Base-by-base conservation (phyloP, 495 filamentous ascomycete species). In the Ramalina peruviana region DNA sequence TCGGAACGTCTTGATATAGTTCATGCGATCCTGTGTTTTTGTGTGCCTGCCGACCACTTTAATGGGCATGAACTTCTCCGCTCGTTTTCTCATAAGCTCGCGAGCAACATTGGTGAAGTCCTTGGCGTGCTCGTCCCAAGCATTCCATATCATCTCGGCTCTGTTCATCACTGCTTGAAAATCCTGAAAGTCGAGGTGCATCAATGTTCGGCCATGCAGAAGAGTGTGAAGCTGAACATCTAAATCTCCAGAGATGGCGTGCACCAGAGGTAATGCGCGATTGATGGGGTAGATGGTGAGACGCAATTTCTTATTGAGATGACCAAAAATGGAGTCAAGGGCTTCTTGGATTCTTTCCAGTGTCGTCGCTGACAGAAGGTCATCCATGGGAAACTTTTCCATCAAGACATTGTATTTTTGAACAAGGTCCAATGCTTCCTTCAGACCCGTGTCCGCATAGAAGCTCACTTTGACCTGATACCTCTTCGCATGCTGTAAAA, bases 371-470 rank as follows among this genome's bases (percentile, higher is more conserved):
- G 92, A 93, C 3, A 95, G 73, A 19, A 99, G 68, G 61, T 99
- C 93, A 61, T 96, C 88, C 39, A 95, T 74, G 2, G 92, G 92
- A 55, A 99, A 99, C 60, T 97, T 93, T 40, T 92, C 80, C 89
- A 99, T 95, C 15, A 97, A 72, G 65, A 92, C 86, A 64, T 99
- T 99, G 67, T 96, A 97, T 60, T 94, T 95, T 68, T 95, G 88
- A 36, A 97, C 92, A 67, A 82, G 79, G 53, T 99, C 90, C 57
- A 82, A 88, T 40, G 88, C 87, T 62, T 97, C 93, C 63, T 88
- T 92, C 62, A 99, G 67, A 3, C 92, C 90, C 41, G 90, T 97
- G 62, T 99, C 92, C 12, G 90, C 82, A 40, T 79, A 80, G 60
- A 99, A 99, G 72, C 93, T 96, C 54, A 95, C 83, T 19, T 89